These are phyloP conservation scores for Melanomma pulvis-pyrius DNA, from an alignment of 495 filamentous ascomycete species.

Conservation along the genomic window DNA sequence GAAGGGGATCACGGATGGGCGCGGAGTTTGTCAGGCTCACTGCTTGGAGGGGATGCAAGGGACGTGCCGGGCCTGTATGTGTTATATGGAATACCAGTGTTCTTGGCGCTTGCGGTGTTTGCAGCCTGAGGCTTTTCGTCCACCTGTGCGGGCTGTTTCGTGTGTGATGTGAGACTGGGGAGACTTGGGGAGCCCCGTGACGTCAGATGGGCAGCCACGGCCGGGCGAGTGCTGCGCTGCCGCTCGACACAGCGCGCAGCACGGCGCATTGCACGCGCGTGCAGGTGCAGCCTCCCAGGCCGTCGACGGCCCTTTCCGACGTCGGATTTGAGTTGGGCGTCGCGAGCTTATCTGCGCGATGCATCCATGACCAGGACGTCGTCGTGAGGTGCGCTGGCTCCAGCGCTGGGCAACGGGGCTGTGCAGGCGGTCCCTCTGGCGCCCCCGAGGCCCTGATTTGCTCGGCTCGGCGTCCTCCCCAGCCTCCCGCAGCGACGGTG, in stretches of 20 bases:
- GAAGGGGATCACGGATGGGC: background rate
- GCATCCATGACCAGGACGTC: background rate
- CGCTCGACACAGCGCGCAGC: background rate
- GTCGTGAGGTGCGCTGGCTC: background rate
- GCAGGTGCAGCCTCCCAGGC: too few species aligned
- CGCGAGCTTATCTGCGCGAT: background rate
- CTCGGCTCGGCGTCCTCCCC: background rate
- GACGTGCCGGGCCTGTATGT: background rate
- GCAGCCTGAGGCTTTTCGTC: too few species aligned
- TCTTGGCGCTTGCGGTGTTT: too few species aligned
- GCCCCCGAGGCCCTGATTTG: background rate
- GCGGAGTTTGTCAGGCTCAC: background rate
- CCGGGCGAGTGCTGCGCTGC: background rate
- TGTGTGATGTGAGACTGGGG: too few species aligned
- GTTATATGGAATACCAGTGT: background rate
- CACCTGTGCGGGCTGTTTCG: background rate
- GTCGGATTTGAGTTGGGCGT: too few species aligned
- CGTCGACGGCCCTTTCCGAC: too few species aligned
- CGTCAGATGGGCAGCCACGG: background rate
- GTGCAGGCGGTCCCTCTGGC: background rate
- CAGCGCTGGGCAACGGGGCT: background rate
- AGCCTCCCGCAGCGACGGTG: background rate
- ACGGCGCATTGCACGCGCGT: too few species aligned
- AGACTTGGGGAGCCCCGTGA: background rate
- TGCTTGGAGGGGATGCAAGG: too few species aligned